Base-by-base conservation (phyloP, 208 protist genomes). In the Borovskyia barvae region DNA sequence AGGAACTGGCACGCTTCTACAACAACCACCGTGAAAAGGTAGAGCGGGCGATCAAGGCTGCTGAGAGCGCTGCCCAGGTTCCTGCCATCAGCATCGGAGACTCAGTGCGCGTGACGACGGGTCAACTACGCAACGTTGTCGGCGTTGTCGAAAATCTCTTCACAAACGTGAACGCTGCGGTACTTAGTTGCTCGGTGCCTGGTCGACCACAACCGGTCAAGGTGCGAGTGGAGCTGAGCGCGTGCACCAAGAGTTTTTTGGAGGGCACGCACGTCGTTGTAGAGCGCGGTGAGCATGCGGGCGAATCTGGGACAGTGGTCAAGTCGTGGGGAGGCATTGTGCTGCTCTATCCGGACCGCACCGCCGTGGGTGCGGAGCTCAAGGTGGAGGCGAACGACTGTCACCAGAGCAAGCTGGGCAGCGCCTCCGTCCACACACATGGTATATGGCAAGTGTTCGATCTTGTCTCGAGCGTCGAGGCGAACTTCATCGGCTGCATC, bases 231-330 rank as follows among this genome's bases (percentile, higher is more conserved):
- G 90, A 96, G 59, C 82, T 96, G 30, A 66, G 61, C 24, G 57
- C 72, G 32, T 92, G 84, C 63, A 80, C 74, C 20, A 94, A 90
- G 68, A 71, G 91, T 72, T 92, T 97, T 52, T 65, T 66, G 2
- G 84, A 88, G 47, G 92, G 92, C 24, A 78, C 77, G 24, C 92
- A 97, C 74, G 87, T 97, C 43, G 73, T 92, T 12, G 79, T 97
- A 9, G 77, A 86, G 64, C 68, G 57, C 30, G 92, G 92, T 43
- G 80, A 82, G 35, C 70, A 92, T 65, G 67, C 72, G 17, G 92
- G 92, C 28, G 83, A 90, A 63, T 87, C 85, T 32, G 92, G 92
- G 8, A 97, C 88, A 11, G 92, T 97, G 39, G 84, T 97, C 26
- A 88, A 85, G 59, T 69, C 67, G 41, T 72, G 52, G 17, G 85